These are phyloP conservation scores for Puccinia polysora DNA, from an alignment of 1,284 basidiomycete species.

Conservation along the genomic window DNA sequence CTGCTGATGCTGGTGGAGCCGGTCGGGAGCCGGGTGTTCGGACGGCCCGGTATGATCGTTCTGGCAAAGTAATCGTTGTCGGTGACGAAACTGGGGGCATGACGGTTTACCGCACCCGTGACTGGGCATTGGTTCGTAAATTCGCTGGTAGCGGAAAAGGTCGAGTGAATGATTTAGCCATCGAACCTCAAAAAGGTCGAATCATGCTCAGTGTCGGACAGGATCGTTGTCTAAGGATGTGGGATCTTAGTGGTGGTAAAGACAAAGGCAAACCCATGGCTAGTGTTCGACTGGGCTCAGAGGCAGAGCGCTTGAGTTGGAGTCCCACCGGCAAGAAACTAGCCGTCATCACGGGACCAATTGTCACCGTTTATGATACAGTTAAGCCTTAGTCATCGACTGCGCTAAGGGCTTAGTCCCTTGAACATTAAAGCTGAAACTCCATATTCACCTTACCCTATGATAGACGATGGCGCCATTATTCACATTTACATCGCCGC, in stretches of 20 bases:
- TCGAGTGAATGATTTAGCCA: slow-evolving; percentile 11
- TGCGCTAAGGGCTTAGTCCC: not conserved
- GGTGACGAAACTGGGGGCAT: slow-evolving; percentile 33
- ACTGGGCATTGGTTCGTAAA: slow-evolving; percentile 39
- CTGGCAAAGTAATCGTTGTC: slow-evolving; percentile 27
- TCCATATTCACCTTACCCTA: not conserved
- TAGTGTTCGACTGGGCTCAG: slow-evolving; percentile 35
- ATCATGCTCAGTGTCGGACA: slow-evolving; percentile 39
- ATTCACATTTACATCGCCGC: slow-evolving; percentile 39
- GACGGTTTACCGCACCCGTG: slow-evolving; percentile 38
- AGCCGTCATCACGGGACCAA: slow-evolving; percentile 30
- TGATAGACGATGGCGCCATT: slow-evolving; percentile 33
- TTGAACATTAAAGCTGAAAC: not conserved
- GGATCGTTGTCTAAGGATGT: slow-evolving; percentile 41
- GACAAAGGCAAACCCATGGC: slow-evolving; percentile 38
- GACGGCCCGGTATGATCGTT: slow-evolving; percentile 16
- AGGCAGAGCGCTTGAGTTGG: slow-evolving; percentile 35
- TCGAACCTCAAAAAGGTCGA: slow-evolving; percentile 22
- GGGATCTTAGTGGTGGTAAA: slow-evolving; percentile 35
- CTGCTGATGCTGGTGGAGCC: slow-evolving; percentile 21
- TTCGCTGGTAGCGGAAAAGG: slow-evolving; percentile 29
- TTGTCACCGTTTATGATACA: slow-evolving; percentile 42
- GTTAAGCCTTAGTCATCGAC: not conserved
- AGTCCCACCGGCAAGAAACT: slow-evolving; percentile 34
- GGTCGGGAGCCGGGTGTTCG: slow-evolving; percentile 33